Evolutionary conservation across 805 yeast genomes (phyloP), one percentile per base, ranked within the genome.

Genomic region (Myxozyma sirexii): DNA sequence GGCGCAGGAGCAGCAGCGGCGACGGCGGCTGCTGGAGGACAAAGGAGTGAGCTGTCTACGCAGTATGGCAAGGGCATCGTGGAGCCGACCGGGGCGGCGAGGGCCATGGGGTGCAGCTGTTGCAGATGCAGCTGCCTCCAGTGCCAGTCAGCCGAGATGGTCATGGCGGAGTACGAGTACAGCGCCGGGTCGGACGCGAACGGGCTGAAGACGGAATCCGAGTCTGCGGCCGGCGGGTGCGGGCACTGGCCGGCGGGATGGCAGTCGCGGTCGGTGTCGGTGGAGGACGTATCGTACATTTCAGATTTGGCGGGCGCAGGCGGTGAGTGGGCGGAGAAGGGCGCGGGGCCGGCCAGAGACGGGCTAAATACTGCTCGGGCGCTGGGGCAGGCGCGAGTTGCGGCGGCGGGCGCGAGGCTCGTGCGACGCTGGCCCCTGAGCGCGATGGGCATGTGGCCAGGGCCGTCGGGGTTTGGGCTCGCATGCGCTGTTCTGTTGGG

Each of bases 331-430:
- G 33, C 33, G 10, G 33, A 29, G 33, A 29, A 6, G 10, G 33
- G 10, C 33, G n/a, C n/a, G n/a, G n/a, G n/a, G n/a, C n/a, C n/a
- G n/a, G n/a, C n/a, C n/a, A 29, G 33, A 29, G 33, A 29, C 33
- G 10, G 33, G 10, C 33, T 29, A 29, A 7, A 29, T 29, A 29
- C 10, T 10, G 33, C 6, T 7, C 10, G 10, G 6, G 33, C 10
- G 33, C 33, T 29, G 33, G 6, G 10, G n/a, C n/a, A n/a, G n/a
- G 49, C 23, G 24, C 38, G 49, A 17, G 38, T 27, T 26, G 47
- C 31, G 33, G 47, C 47, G 47, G 35, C 15, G 47, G n/a, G 26
- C 15, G 47, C 47, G 47, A 26, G 47, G 12, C 47, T 44, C 26
- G 47, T 44, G 47, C 47, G 35, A 44, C 31, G 13, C 47, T 15